phyloP scores from a whole-genome alignment of 2,329 filamentous ascomycete genomes.

The Xylariales sp. region DNA sequence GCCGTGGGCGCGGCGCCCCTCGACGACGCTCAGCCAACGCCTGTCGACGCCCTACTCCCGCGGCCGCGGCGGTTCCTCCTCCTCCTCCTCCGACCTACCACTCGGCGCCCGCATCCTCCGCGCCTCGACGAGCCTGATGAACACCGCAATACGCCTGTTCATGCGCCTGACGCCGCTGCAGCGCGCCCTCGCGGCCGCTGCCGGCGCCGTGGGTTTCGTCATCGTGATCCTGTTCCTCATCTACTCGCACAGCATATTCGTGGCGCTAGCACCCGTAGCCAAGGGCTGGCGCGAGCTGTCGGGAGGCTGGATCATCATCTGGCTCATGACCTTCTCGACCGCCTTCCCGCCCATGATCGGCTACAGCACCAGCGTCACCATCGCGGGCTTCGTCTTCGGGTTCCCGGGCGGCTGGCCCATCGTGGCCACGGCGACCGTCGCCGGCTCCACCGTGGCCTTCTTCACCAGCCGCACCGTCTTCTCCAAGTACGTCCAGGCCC shows the following conservation, averaged over 20 bases:
- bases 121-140: slow-evolving; percentile 34
- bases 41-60: slow-evolving; percentile 38
- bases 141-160: slow-evolving; percentile 45
- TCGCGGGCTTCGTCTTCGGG: slow-evolving; percentile 52
- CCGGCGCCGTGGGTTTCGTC: slow-evolving; percentile 44
- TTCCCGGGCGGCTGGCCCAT: slow-evolving; percentile 73
- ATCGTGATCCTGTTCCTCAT: slow-evolving; percentile 66
- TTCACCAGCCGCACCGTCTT: slow-evolving; percentile 75
- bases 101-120: slow-evolving; percentile 34
- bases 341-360: slow-evolving; percentile 86
- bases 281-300: slow-evolving; percentile 70
- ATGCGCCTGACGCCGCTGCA: slow-evolving; percentile 56
- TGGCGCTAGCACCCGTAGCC: slow-evolving; percentile 67
- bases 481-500: slow-evolving; percentile 69
- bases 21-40: slow-evolving; percentile 26
- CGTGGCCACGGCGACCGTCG: slow-evolving; percentile 71
- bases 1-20: slow-evolving; percentile 30
- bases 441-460: slow-evolving; percentile 77
- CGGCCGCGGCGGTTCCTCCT: slow-evolving; percentile 12
- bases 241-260: slow-evolving; percentile 78
- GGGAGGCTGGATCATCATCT: slow-evolving; percentile 72
- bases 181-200: slow-evolving; percentile 51
- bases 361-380: slow-evolving; percentile 67
- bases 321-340: slow-evolving; percentile 68
- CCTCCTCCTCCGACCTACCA: slow-evolving; percentile 16